These are phyloP conservation scores for Cyclocybe aegerita DNA, from an alignment of 768 basidiomycete genomes.

Conservation along the genomic window DNA sequence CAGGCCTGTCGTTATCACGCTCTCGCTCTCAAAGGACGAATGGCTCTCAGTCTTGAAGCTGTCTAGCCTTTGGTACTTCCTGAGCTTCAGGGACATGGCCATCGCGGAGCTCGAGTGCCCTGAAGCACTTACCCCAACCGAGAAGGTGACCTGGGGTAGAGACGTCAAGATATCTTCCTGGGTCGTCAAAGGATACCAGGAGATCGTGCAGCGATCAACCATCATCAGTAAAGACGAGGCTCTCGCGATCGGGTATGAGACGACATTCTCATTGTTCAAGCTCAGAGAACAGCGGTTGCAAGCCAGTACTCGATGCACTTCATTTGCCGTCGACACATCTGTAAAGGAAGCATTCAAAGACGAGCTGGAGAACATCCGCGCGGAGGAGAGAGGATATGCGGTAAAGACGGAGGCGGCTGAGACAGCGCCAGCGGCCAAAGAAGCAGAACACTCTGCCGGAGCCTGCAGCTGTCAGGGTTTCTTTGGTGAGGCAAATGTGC, in stretches of 20 bases:
- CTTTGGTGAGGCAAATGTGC: too few species aligned
- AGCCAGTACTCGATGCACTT: too few species aligned
- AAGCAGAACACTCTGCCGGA: too few species aligned
- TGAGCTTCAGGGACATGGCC: conserved; percentile 25
- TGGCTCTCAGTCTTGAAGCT: conserved; percentile 41
- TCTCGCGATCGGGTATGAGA: conserved; percentile 20
- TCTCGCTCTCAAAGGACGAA: conserved; percentile 17
- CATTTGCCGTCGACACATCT: too few species aligned
- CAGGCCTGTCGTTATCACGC: neutral
- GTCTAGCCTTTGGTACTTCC: conserved; percentile 37
- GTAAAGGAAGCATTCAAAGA: too few species aligned
- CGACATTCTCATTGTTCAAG: conserved; percentile 16
- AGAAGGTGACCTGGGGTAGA: conserved; percentile 31
- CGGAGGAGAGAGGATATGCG: too few species aligned
- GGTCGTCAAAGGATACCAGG: conserved; percentile 27
- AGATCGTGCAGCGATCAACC: conserved; percentile 20
- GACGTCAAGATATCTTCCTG: conserved; percentile 31
- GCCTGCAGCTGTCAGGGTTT: too few species aligned
- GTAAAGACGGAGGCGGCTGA: too few species aligned
- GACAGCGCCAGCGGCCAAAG: too few species aligned
- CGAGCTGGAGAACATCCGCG: too few species aligned
- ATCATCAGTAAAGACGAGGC: conserved; percentile 25
- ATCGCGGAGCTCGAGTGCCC: conserved; percentile 22
- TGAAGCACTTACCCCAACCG: conserved; percentile 16
- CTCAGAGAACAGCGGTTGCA: conserved; percentile 17